Base-by-base conservation (phyloP, 1,139 yeast genomes). In the Yamadazyma triangularis region DNA sequence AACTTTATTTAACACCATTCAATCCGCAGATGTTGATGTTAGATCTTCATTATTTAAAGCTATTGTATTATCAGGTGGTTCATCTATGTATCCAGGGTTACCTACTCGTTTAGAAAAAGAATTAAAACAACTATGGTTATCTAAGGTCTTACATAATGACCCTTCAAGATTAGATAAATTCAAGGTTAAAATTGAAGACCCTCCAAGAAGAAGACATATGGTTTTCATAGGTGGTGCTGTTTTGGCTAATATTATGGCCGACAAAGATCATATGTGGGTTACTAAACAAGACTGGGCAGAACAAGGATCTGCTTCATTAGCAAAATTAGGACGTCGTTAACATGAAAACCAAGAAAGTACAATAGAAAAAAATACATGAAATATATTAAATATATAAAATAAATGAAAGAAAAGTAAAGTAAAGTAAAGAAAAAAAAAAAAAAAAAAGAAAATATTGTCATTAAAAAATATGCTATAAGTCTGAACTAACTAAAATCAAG, bases 151-250 rank as follows among this genome's bases (percentile, higher is more conserved):
- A 40, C 79, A 82, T 45, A 91, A 89, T 29, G 95, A 91, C 60
- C 81, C 96, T 24, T 56, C 88, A 13, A 76, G 97, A 54, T 70
- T 91, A 45, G 85, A 79, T 44, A 89, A 89, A 58, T 91, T 91
- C 62, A 91, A 91, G 62, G 96, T 93, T 27, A 80, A 94, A 61
- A 91, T 91, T 51, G 98, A 91, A 59, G 98, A 91, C 56, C 98
- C 98, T 28, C 99, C 99, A 47, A 80, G 97, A 70, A 86, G 99
- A 71, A 83, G 91, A 58, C 96, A 93, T 60, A 91, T 91, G 96
- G 99, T 91, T 26, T 91, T 91, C 61, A 81, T 91, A 45, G 99
- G 99, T 47, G 99, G 99, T 51, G 98, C 98, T 5, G 98, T 91
- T 13, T 72, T 91, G 53, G 98, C 99, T 23, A 88, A 85, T 52